Conservation (phyloP, 768 basidiomycete genomes). For the Russula earlei region DNA sequence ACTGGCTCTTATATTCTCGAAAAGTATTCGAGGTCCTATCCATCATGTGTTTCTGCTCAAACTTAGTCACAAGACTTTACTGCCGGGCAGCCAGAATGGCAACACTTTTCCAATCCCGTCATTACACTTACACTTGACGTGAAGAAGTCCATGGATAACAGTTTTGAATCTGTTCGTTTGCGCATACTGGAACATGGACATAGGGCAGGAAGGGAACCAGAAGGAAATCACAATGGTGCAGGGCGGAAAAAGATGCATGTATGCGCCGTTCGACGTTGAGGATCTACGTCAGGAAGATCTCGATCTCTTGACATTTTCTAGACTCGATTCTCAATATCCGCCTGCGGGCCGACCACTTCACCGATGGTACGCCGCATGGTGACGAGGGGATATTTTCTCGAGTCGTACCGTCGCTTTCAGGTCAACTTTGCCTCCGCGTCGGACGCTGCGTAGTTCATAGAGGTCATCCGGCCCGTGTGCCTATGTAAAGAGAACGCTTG, state of each 20-base stretch:
- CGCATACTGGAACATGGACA: constrained; percentile 54
- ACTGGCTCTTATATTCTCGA: constrained; percentile 45
- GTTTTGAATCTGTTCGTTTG: constrained; percentile 54
- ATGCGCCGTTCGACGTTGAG: constrained; percentile 1
- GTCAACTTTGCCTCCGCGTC: constrained; percentile 48
- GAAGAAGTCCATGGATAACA: constrained; percentile 34
- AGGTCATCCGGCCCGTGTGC: constrained; percentile 54
- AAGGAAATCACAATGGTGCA: constrained; percentile 59
- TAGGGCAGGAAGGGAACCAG: constrained; percentile 31
- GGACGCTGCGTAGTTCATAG: constrained; percentile 48
- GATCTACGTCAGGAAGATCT: constrained; percentile 53
- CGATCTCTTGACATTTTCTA: constrained; percentile 61
- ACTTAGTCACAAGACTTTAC: constrained; percentile 16
- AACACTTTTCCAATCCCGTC: constrained; percentile 65
- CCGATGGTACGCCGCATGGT: neutral
- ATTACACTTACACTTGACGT: constrained; percentile 56
- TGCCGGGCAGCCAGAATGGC: constrained; percentile 48
- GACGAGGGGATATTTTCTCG: constrained; percentile 10
- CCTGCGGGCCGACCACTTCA: constrained; percentile 53
- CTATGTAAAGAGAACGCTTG: constrained; percentile 58
- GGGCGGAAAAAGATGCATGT: constrained; percentile 22
- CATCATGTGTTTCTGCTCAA: constrained; percentile 18
- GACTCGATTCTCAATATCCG: constrained; percentile 22
- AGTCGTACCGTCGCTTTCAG: constrained; percentile 72
- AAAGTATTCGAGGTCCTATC: constrained; percentile 65